Evolutionary conservation across 805 yeast genomes (phyloP), one percentile per base, ranked within the genome.

Genomic region (Suhomyces xylopsoci): DNA sequence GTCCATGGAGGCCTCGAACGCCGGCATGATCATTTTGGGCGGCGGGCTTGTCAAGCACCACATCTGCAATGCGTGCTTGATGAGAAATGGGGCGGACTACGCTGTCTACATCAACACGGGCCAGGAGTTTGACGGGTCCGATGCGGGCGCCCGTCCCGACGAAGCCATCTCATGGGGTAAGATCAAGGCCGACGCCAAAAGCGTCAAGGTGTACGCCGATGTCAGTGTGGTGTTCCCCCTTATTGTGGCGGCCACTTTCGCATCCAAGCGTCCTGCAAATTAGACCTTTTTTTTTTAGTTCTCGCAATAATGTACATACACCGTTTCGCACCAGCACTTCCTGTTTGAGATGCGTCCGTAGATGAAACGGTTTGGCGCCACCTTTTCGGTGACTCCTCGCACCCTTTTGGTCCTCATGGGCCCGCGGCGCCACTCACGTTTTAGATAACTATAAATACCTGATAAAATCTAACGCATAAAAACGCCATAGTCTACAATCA

Each of bases 141-240:
- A 94, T 70, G 98, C 99, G 9, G 99, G 99, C 58, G 99, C 99
- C 5, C 83, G 99, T 68, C 98, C 98, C 1, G 99, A 94, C 69
- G 99, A 94, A 74, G 99, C 99, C 25, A 88, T 94, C 50, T 88
- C 96, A 40, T 94, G 99, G 99, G 99, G 99, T 58, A 94, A 94
- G 71, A 94, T 94, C 72, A 92, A 90, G 74, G 88, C 96, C 5
- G 97, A 90, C 42, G 99, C 99, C 28, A 83, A 82, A 63, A 82
- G 86, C 55, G 96, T 91, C 52, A 94, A 94, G 74, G 92, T 94
- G 45, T 94, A 89, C 63, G 96, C 97, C 14, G 99, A 94, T 68
- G 99, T 90, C 15, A 88, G 97, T 10, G 78, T 90, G 28, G 98
- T 94, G 15, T 88, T 93, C 78, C 99, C 99, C 56, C 79, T 94